A percentile compares a stretch with the other conserved stretches of the same genome.
phyloP scores from a whole-genome alignment of 2,329 filamentous ascomycete genomes.

The Penicillium palitans region DNA sequence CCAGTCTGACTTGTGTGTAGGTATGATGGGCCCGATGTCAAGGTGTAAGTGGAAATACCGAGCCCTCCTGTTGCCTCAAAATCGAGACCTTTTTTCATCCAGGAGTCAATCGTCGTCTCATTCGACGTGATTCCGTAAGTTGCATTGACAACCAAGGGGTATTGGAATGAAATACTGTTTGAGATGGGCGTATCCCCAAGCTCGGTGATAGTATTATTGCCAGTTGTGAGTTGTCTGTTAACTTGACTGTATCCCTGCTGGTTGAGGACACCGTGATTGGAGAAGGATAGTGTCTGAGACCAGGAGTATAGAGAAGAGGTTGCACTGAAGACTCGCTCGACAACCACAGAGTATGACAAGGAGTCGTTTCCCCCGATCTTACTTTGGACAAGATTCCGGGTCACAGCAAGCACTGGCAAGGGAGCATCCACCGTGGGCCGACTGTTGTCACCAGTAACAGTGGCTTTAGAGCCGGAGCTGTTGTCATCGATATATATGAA shows the following conservation, averaged over 20 bases:
- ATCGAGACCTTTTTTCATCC: conserved; percentile 52
- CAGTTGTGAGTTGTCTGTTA: conserved; percentile 54
- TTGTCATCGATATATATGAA: conserved; percentile 70
- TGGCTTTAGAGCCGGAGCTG: conserved; percentile 1
- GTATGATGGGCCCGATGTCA: conserved; percentile 38
- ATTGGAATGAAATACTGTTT: conserved; percentile 51
- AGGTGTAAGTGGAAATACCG: conserved; percentile 61
- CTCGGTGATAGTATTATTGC: conserved; percentile 33
- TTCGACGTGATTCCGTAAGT: conserved; percentile 48
- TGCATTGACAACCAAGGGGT: conserved; percentile 62
- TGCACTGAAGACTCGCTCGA: conserved; percentile 57
- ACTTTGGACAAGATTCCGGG: conserved; percentile 28
- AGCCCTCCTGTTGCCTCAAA: conserved; percentile 43
- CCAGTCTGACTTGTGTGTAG: conserved; percentile 34
- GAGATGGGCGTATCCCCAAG: conserved; percentile 40
- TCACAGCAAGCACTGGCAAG: conserved; percentile 52
- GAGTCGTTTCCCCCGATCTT: conserved; percentile 59
- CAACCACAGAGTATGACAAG: conserved; percentile 59
- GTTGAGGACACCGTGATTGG: conserved; percentile 56
- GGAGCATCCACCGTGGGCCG: conserved; percentile 32
- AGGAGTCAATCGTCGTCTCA: conserved; percentile 51
- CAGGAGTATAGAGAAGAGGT: conserved; percentile 54
- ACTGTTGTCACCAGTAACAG: conserved; percentile 5
- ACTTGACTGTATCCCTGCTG: conserved; percentile 57
- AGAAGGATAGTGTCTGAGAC: conserved; percentile 60